These are phyloP conservation scores for Cyberlindnera veronae DNA, from an alignment of 805 yeast species.

Conservation along the genomic window DNA sequence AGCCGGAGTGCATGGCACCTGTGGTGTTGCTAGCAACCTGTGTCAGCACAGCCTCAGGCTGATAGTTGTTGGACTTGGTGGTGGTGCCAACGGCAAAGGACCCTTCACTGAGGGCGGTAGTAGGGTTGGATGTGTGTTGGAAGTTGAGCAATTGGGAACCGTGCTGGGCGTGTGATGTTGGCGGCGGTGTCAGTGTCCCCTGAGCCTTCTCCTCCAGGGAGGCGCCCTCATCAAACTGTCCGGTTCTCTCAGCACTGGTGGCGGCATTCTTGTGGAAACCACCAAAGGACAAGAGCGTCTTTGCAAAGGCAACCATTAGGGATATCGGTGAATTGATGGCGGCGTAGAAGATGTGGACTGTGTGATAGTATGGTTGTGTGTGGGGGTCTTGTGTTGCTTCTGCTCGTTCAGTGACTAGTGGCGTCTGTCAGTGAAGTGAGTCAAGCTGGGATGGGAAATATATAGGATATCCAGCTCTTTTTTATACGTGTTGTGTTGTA, in stretches of 20 bases:
- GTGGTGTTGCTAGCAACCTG: constrained; percentile 28
- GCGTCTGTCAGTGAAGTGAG: too few species aligned
- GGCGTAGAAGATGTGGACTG: background rate
- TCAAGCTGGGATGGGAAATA: too few species aligned
- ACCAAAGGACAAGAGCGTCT: constrained; percentile 36
- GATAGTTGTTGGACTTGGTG: constrained; percentile 35
- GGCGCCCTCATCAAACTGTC: constrained; percentile 5
- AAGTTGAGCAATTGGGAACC: constrained; percentile 33
- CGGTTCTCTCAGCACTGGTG: constrained; percentile 13
- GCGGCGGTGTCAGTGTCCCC: constrained; percentile 7
- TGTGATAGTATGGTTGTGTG: too few species aligned
- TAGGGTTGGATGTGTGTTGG: constrained; percentile 54
- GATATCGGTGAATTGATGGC: background rate
- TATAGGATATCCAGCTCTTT: too few species aligned
- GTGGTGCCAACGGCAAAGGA: constrained; percentile 71
- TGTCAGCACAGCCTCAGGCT: constrained; percentile 33
- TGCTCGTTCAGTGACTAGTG: too few species aligned
- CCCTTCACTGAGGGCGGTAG: constrained; percentile 62
- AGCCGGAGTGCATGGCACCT: constrained; percentile 1
- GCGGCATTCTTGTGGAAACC: constrained; percentile 23
- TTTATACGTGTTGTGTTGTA: too few species aligned
- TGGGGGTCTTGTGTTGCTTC: too few species aligned
- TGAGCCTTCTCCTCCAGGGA: constrained; percentile 10
- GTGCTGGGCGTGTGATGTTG: constrained; percentile 12
- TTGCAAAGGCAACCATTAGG: constrained; percentile 38